Base-by-base conservation (phyloP, 331 rosid species). In the Arachis monticola region DNA sequence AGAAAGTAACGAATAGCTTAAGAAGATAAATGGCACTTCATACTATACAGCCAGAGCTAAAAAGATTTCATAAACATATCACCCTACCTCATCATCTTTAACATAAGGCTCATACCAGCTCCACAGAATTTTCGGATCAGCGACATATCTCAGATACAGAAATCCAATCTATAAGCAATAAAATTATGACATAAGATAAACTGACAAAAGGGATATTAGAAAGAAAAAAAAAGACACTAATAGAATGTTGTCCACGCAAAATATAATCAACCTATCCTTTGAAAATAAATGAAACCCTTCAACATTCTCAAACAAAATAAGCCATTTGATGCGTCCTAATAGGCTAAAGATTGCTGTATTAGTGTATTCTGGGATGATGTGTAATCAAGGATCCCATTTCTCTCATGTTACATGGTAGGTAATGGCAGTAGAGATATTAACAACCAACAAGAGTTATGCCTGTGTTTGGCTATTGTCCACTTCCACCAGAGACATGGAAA, bases 141-240 rank as follows among this genome's bases (percentile, higher is more conserved):
- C 98, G 69, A 86, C 91, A 85, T 92, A 95, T 79, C 99, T 87
- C 88, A 95, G 74, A 83, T 95, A 95, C 65, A 95, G 99, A 84
- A 95, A 95, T 55, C 99, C 99, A 83, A 92, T 44, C 98, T 95
- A 85, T 40, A 81, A 81, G 69, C 22, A 72, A 76, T n/a, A 78
- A 50, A 50, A 60, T 38, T 32, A 45, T 7, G 60, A 4, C 56
- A 62, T 58, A n/a, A 41, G 64, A 58, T 52, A 58, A 61, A 48
- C 53, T 62, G 10, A 40, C 5, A 38, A 41, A 66, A 56, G 69
- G 6, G 14, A 10, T 27, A n/a, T 2, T 12, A 12, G 4, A 52
- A 5, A 3, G 13, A 55, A 22, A 4, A 6, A 53, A 65, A 13
- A 27, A 11, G 31, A 50, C 40, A 58, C 30, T 14, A 67, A 65